These are phyloP conservation scores for Entophlyctis luteolus DNA, from an alignment of 192 early-diverging fungal genomes.

Conservation along the genomic window DNA sequence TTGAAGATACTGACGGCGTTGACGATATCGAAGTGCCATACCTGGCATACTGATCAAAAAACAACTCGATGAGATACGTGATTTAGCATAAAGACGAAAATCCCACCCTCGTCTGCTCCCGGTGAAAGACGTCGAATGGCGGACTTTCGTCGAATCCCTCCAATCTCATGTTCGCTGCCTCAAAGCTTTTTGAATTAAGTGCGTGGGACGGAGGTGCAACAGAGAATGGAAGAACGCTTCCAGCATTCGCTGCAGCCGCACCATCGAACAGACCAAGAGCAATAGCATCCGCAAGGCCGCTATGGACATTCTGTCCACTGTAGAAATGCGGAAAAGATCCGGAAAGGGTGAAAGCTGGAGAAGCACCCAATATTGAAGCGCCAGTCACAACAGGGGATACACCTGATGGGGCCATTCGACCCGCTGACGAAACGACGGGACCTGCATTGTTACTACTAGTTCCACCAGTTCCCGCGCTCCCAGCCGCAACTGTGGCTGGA, in stretches of 20 bases:
- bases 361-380: not conserved
- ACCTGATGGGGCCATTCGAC: not conserved
- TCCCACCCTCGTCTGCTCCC: constrained; percentile 1
- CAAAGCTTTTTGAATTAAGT: not conserved
- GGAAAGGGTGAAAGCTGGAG: constrained; percentile 1
- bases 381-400: not conserved
- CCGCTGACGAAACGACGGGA: not conserved
- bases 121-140: constrained; percentile 12
- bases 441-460: not conserved
- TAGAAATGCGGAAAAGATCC: constrained; percentile 14
- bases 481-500: not conserved
- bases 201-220: too few species aligned
- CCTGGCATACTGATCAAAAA: not conserved
- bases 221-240: constrained; percentile 8
- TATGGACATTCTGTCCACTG: not conserved
- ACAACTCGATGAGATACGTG: not conserved
- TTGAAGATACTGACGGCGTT: constrained; percentile 1
- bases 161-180: not conserved
- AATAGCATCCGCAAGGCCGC: constrained; percentile 18
- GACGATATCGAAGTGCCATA: constrained; percentile 16
- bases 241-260: not conserved
- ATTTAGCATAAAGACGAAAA: not conserved
- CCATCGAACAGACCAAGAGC: constrained; percentile 20
- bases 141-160: constrained; percentile 18
- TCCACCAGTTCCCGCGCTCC: not conserved